A percentile compares a stretch with the other conserved stretches of the same genome.
phyloP scores from a whole-genome alignment of 805 yeast species.

The Saturnispora ahearnii region DNA sequence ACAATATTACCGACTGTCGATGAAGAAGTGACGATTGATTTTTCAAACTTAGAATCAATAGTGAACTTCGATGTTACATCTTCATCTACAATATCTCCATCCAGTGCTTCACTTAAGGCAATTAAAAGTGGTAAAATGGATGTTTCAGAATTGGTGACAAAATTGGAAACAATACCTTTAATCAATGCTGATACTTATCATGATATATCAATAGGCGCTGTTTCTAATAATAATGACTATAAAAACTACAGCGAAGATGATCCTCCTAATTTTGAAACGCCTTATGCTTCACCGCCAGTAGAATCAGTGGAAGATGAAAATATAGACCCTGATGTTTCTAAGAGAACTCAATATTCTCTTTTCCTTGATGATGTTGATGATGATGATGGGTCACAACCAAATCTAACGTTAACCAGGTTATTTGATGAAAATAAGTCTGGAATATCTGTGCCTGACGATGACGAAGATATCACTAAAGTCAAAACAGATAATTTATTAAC shows the following conservation, averaged over 20 bases:
- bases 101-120: constrained; percentile 48
- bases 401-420: constrained; percentile 24
- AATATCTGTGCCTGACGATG: constrained; percentile 10
- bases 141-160: constrained; percentile 14
- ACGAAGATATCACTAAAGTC: background rate
- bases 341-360: constrained; percentile 26
- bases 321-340: constrained; percentile 7
- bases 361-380: constrained; percentile 24
- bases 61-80: constrained; percentile 16
- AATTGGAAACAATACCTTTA: constrained; percentile 2
- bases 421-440: constrained; percentile 25
- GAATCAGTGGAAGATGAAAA: background rate
- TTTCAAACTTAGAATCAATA: background rate
- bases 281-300: background rate
- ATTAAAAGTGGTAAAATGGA: constrained; percentile 22
- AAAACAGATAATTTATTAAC: background rate
- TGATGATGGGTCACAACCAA: constrained; percentile 22
- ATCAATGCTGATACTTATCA: constrained; percentile 6
- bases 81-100: constrained; percentile 52
- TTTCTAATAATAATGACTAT: constrained; percentile 11
- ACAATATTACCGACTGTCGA: background rate
- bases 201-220: background rate
- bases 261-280: background rate
- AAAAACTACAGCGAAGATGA: background rate
- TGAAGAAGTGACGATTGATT: background rate